Conservation (phyloP, 2,329 filamentous ascomycete genomes). For the Tolypocladium endophyticum region DNA sequence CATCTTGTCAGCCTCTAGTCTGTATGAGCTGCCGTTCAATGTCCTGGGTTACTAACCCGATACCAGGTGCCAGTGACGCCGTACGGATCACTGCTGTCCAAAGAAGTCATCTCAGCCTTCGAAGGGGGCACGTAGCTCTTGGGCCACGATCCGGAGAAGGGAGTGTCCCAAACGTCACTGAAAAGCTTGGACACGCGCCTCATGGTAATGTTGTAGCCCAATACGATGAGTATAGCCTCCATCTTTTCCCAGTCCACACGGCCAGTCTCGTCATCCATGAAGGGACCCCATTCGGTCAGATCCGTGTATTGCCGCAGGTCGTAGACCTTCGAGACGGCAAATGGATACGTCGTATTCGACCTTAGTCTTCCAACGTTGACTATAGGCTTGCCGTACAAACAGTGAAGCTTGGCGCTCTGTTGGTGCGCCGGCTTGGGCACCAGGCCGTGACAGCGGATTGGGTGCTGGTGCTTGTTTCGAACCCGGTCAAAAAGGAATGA, state of each 20-base stretch:
- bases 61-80: constrained; percentile 62
- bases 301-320: constrained; percentile 59
- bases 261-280: constrained; percentile 49
- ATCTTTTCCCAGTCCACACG: constrained; percentile 71
- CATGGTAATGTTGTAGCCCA: constrained; percentile 52
- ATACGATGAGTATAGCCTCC: constrained; percentile 61
- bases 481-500: constrained; percentile 55
- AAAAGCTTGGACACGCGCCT: constrained; percentile 35
- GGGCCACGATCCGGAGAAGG: constrained; percentile 46
- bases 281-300: constrained; percentile 59
- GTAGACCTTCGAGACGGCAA: constrained; percentile 60
- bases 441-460: constrained; percentile 2
- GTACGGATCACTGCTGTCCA: constrained; percentile 56
- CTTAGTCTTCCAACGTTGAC: constrained; percentile 25
- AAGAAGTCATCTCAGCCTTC: constrained; percentile 23
- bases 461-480: constrained; percentile 22
- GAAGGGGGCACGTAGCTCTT: constrained; percentile 32
- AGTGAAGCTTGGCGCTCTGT: constrained; percentile 60
- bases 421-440: constrained; percentile 33
- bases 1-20: constrained; percentile 8
- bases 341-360: constrained; percentile 38
- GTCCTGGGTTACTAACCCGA: constrained; percentile 35
- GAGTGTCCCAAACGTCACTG: constrained; percentile 39
- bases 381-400: constrained; percentile 54
- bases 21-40: not conserved